These are phyloP conservation scores for Maudiozyma serrabonitensis DNA, from an alignment of 805 yeast genomes.

Conservation along the genomic window DNA sequence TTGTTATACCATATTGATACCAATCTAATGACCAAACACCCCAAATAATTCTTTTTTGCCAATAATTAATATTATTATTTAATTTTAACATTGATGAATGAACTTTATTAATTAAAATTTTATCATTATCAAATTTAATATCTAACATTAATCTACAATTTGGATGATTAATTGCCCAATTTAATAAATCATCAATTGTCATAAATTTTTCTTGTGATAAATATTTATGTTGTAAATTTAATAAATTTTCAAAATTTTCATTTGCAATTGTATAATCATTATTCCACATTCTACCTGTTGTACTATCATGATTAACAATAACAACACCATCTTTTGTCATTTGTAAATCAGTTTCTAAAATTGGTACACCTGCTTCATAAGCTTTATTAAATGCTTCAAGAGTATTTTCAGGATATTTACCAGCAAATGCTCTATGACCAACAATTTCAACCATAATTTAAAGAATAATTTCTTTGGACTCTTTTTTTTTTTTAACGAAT, in stretches of 20 bases:
- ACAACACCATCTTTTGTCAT: constrained; percentile 43
- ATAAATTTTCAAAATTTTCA: constrained; percentile 30
- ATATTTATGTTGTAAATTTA: constrained; percentile 27
- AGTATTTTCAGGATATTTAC: constrained; percentile 38
- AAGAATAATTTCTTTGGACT: not conserved
- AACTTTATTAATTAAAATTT: constrained; percentile 34
- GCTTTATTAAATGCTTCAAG: constrained; percentile 39
- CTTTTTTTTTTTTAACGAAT: too few relatives aligned
- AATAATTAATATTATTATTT: constrained; percentile 32
- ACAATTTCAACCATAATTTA: constrained; percentile 12
- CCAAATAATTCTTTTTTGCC: constrained; percentile 39
- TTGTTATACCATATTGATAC: constrained; percentile 32
- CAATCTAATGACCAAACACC: constrained; percentile 47
- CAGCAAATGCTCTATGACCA: constrained; percentile 30
- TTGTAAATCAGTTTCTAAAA: constrained; percentile 49
- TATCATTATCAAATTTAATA: constrained; percentile 39
- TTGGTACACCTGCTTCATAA: constrained; percentile 35
- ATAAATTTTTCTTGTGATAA: constrained; percentile 32
- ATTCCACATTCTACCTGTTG: constrained; percentile 41
- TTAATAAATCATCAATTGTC: constrained; percentile 33
- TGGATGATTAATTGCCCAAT: constrained; percentile 32
- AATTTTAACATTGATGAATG: constrained; percentile 30
- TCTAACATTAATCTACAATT: constrained; percentile 39
- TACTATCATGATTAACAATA: constrained; percentile 45
- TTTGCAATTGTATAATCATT: constrained; percentile 31